A percentile compares a stretch with the other conserved stretches of the same genome.
phyloP scores from a whole-genome alignment of 139 green algal species.

The Tetraselmis chui region DNA sequence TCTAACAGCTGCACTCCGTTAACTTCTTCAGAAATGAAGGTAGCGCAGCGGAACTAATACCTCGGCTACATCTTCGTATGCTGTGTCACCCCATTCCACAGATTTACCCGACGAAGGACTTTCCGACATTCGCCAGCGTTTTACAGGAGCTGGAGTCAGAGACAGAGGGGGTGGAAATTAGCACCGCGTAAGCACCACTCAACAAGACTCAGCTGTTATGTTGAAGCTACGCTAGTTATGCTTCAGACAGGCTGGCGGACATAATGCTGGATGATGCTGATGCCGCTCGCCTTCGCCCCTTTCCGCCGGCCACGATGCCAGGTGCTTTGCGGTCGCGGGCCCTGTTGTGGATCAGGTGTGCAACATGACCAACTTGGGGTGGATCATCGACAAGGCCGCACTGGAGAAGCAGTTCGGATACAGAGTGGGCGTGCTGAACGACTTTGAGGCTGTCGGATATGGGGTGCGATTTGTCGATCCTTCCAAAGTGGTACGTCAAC shows the following conservation, averaged over 20 bases:
- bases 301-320: neutral
- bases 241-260: too few relatives aligned
- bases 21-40: too few relatives aligned
- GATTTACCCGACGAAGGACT: conserved; percentile 55
- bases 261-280: too few relatives aligned
- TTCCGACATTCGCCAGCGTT: conserved; percentile 35
- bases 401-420: conserved; percentile 45
- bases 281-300: too few relatives aligned
- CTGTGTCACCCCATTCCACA: conserved; percentile 12
- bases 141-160: neutral
- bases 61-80: too few relatives aligned
- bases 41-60: too few relatives aligned
- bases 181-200: neutral
- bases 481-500: conserved; percentile 45
- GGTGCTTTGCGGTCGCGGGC: conserved; percentile 66
- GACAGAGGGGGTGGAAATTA: neutral
- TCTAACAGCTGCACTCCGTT: too few relatives aligned
- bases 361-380: conserved; percentile 85
- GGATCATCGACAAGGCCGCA: conserved; percentile 45
- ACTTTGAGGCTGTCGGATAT: conserved; percentile 92
- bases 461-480: conserved; percentile 60
- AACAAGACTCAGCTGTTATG: too few relatives aligned
- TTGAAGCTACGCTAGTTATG: too few relatives aligned
- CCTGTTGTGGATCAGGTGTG: conserved; percentile 68
- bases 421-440: conserved; percentile 75